Conservation (phyloP, 2,329 filamentous ascomycete genomes). For the Dactylonectria macrodidyma region DNA sequence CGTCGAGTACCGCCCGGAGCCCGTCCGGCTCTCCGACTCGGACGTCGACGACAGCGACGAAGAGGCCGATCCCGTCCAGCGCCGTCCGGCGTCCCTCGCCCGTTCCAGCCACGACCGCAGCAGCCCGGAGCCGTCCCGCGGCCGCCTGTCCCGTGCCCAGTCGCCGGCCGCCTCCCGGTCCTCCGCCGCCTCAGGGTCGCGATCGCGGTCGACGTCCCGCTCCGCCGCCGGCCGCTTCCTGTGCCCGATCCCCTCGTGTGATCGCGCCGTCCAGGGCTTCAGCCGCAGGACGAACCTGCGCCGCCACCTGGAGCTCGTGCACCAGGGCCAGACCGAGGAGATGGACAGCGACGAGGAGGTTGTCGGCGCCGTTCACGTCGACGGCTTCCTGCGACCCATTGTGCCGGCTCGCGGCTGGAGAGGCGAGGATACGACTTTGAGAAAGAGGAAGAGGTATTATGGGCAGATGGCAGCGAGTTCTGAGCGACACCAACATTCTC, state of each 20-base stretch:
- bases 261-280: constrained; percentile 56
- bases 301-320: constrained; percentile 57
- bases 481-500: constrained; percentile 29
- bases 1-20: constrained; percentile 50
- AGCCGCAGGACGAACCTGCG: constrained; percentile 53
- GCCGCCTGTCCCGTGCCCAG: constrained; percentile 41
- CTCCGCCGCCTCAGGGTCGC: constrained; percentile 32
- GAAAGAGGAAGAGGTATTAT: constrained; percentile 50
- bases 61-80: constrained; percentile 46
- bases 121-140: constrained; percentile 43
- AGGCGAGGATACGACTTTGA: constrained; percentile 50
- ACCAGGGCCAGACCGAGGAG: constrained; percentile 54
- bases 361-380: constrained; percentile 75
- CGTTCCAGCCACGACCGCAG: constrained; percentile 42
- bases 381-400: constrained; percentile 76
- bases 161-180: constrained; percentile 36
- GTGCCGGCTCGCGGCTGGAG: constrained; percentile 64
- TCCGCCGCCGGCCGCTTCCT: constrained; percentile 53
- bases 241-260: constrained; percentile 57
- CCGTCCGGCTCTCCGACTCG: constrained; percentile 43
- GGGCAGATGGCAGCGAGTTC: constrained; percentile 39
- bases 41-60: constrained; percentile 46
- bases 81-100: constrained; percentile 50
- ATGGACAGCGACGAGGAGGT: constrained; percentile 67
- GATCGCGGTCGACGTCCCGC: constrained; percentile 49